These are phyloP conservation scores for Kuraishia molischiana DNA, from an alignment of 805 yeast species.

Conservation along the genomic window DNA sequence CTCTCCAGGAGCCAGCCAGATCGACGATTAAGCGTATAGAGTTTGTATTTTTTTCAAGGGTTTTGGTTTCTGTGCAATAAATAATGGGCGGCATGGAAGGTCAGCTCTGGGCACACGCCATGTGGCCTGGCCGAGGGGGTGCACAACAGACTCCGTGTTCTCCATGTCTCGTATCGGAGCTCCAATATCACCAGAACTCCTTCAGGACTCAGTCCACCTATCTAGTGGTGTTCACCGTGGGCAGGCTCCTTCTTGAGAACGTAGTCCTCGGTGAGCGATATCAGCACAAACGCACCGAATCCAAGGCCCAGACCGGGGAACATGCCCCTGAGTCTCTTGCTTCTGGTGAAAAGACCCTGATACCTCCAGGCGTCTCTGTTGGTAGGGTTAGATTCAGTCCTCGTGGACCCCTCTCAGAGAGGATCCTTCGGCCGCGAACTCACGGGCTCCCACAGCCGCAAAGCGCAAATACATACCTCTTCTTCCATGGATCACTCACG, in stretches of 20 bases:
- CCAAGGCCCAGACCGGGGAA: conserved; percentile 81
- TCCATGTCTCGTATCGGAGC: too few relatives aligned
- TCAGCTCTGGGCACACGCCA: too few relatives aligned
- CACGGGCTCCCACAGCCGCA: not conserved
- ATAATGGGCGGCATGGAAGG: too few relatives aligned
- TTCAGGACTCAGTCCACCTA: too few relatives aligned
- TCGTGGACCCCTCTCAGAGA: not conserved
- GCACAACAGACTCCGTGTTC: too few relatives aligned
- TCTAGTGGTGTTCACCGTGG: conserved; percentile 17
- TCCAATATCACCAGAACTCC: too few relatives aligned
- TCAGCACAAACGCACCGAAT: conserved; percentile 60
- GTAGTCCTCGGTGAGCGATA: conserved; percentile 52
- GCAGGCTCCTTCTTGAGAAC: conserved; percentile 26
- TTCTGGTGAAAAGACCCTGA: conserved; percentile 69
- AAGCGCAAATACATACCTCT: conserved; percentile 16
- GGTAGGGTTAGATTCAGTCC: conserved; percentile 4
- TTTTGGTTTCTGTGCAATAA: too few relatives aligned
- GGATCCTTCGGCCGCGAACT: too few relatives aligned
- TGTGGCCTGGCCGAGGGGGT: too few relatives aligned
- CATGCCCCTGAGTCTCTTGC: conserved; percentile 56
- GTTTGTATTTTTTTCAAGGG: too few relatives aligned
- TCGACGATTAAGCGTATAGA: too few relatives aligned
- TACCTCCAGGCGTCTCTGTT: conserved; percentile 86
- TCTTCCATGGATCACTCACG: conserved; percentile 34
- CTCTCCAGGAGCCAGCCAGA: too few relatives aligned